phyloP scores from a whole-genome alignment of 495 filamentous ascomycete species.

The Penicillium chermesinum region DNA sequence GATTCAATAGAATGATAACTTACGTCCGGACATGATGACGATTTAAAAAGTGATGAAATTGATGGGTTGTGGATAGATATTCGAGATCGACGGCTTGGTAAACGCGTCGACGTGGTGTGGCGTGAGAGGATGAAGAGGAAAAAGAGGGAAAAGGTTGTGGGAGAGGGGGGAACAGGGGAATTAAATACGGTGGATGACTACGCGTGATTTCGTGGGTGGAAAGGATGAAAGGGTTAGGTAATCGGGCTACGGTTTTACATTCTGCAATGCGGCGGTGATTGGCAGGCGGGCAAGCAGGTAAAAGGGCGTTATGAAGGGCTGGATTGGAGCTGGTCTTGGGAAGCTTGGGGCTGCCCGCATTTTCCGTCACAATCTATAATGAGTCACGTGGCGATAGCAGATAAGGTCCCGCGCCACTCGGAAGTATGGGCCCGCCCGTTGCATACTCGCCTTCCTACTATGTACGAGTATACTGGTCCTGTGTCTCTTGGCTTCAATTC shows the following conservation, averaged over 20 bases:
- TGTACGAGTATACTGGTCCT: too few relatives aligned
- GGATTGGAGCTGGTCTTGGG: conserved; percentile 34
- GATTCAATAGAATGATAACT: conserved; percentile 43
- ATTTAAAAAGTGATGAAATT: conserved; percentile 13
- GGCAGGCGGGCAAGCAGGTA: conserved; percentile 30
- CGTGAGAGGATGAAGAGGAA: conserved; percentile 12
- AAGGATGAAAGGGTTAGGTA: conserved; percentile 18
- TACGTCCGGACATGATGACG: conserved; percentile 91
- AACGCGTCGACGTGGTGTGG: conserved; percentile 24
- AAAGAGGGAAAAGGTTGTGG: conserved; percentile 13
- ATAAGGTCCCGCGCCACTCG: not conserved
- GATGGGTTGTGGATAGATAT: conserved; percentile 22
- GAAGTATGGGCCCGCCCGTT: too few relatives aligned
- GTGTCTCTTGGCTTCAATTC: too few relatives aligned
- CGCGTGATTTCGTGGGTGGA: conserved; percentile 21
- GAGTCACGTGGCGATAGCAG: conserved; percentile 19
- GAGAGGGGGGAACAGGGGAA: conserved; percentile 17
- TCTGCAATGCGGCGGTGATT: conserved; percentile 38
- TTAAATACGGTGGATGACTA: conserved; percentile 25
- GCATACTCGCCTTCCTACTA: too few relatives aligned
- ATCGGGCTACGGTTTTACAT: conserved; percentile 18
- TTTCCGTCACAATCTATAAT: conserved; percentile 11
- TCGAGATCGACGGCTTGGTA: conserved; percentile 15
- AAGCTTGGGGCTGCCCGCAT: conserved; percentile 20
- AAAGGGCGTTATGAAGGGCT: conserved; percentile 43